Conservation (phyloP, 768 basidiomycete genomes). For the Terana coerulea region DNA sequence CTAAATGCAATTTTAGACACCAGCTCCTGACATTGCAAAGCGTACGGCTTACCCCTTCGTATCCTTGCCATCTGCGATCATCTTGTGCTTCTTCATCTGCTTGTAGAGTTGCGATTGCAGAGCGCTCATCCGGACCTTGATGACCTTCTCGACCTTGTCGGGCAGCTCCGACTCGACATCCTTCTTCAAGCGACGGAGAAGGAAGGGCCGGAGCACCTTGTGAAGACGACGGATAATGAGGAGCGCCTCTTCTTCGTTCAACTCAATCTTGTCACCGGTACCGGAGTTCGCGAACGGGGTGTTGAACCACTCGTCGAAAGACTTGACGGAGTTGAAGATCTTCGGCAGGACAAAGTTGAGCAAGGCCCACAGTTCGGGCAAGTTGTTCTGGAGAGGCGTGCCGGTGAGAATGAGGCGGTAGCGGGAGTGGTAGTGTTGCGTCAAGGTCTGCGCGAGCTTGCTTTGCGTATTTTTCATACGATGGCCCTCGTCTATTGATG, state of each 20-base stretch:
- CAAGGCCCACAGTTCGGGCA: conserved; percentile 92
- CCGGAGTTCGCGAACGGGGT: conserved; percentile 99
- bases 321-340: conserved; percentile 98
- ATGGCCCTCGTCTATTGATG: conserved; percentile 87
- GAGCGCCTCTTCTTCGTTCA: conserved; percentile 99
- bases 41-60: conserved; percentile 58
- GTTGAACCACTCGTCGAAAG: conserved; percentile 99
- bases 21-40: neutral
- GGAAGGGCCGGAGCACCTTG: conserved; percentile 93
- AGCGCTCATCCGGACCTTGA: conserved; percentile 93
- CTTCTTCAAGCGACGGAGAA: conserved; percentile 89
- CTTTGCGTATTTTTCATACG: conserved; percentile 96
- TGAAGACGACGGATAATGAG: conserved; percentile 95
- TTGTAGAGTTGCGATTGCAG: conserved; percentile 91
- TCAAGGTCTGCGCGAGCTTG: conserved; percentile 86
- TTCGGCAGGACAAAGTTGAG: conserved; percentile 94
- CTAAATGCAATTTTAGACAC: conserved; percentile 6
- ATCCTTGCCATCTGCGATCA: conserved; percentile 84
- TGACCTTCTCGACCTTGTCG: conserved; percentile 97
- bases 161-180: conserved; percentile 95
- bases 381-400: conserved; percentile 95
- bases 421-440: conserved; percentile 88
- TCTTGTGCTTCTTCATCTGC: conserved; percentile 98
- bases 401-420: conserved; percentile 94
- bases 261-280: conserved; percentile 94